Base-by-base conservation (phyloP, 1,139 yeast species). In the Geotrichum siamense region DNA sequence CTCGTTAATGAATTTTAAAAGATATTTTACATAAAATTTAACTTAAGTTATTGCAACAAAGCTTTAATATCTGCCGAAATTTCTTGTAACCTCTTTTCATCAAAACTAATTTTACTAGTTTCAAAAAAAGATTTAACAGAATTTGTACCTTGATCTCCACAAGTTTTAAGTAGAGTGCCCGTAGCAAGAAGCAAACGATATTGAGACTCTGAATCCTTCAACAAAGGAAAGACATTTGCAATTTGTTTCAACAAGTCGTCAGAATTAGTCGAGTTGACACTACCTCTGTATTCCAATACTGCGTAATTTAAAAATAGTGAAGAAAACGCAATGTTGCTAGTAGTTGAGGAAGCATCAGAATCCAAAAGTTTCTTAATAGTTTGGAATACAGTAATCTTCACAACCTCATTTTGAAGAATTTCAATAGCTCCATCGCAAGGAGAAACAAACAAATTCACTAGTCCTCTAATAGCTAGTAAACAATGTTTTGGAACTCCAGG, bases 241-340 rank as follows among this genome's bases (percentile, higher is more conserved):
- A 15, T 60, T 55, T 48, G 59, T 52, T 30, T 57, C 54, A 3
- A 49, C 51, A 35, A 23, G 12, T 34, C 44, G 15, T 48, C 53
- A 21, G 45, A 48, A 43, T 30, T 47, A 22, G 50, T 54, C 10
- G 55, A 52, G 37, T 53, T 55, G 22, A 52, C 55, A 15, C 58
- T 52, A 16, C 38, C 43, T 6, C 23, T 23, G 27, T 19, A 38
- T 4, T 63, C 54, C 39, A 65, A 55, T 2, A 69, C 68, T 1
- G 77, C 63, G 49, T 71, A 74, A 56, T 80, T 78, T 49, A 78
- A 60, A 5, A 76, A 48, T 43, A 79, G 58, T 0, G 85, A 76
- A 0, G 82, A 62, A 4, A 74, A 58, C 0, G 84, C 76, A 31
- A 72, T 58, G 16, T 57, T 58, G 39, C 55, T 50, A 13, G 61